These are phyloP conservation scores for Quercus wislizeni DNA, from an alignment of 306 rosid genomes.

Conservation along the genomic window DNA sequence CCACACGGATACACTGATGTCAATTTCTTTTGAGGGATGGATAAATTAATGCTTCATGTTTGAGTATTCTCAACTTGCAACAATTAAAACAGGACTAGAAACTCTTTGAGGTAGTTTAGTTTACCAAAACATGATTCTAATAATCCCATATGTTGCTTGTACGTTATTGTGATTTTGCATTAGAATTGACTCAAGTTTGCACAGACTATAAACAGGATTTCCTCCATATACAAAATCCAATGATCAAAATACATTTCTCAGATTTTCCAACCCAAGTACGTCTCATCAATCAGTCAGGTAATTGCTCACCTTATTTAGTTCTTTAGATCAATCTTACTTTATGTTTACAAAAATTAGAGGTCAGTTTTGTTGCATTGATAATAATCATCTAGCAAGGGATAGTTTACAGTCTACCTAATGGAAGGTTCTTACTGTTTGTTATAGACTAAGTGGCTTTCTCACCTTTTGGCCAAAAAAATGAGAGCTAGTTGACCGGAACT, in stretches of 20 bases:
- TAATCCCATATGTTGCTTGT: constrained; percentile 5
- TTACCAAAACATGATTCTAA: constrained; percentile 3
- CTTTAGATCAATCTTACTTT: neutral
- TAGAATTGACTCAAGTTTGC: neutral
- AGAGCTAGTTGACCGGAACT: constrained; percentile 20
- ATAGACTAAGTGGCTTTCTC: constrained; percentile 3
- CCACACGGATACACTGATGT: constrained; percentile 50
- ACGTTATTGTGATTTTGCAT: neutral
- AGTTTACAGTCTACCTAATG: neutral
- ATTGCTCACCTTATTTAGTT: neutral
- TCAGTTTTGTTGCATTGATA: constrained; percentile 12
- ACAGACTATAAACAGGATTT: constrained; percentile 8
- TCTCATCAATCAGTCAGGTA: constrained; percentile 21
- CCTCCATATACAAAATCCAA: constrained; percentile 9
- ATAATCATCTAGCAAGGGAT: neutral
- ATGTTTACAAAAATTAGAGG: neutral
- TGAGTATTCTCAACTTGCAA: constrained; percentile 20
- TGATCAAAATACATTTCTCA: constrained; percentile 3
- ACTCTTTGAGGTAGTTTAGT: constrained; percentile 37
- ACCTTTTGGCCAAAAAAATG: constrained; percentile 11
- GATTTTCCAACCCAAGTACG: neutral
- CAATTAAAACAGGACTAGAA: constrained; percentile 23
- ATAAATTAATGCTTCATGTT: constrained; percentile 7
- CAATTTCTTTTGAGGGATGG: constrained; percentile 53
- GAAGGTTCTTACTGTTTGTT: neutral